Conservation (phyloP, 1,139 yeast species). For the Debaryomyces coudertii region DNA sequence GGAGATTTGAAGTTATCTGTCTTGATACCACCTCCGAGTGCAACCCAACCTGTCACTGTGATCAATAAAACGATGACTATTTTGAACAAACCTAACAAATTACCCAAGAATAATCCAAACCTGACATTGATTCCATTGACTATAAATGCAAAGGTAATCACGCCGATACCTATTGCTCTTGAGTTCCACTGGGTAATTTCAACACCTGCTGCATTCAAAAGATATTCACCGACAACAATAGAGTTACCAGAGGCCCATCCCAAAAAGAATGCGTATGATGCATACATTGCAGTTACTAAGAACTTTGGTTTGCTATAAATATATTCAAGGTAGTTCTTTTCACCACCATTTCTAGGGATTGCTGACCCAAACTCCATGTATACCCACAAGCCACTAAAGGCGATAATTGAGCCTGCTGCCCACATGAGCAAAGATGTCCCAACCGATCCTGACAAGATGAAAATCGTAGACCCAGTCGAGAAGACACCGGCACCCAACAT, state of each 20-base stretch:
- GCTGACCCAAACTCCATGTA: slow-evolving; percentile 87
- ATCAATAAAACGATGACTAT: slow-evolving; percentile 68
- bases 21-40: slow-evolving; percentile 70
- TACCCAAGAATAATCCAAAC: slow-evolving; percentile 69
- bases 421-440: slow-evolving; percentile 75
- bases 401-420: slow-evolving; percentile 76
- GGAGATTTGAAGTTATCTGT: slow-evolving; percentile 51
- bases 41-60: slow-evolving; percentile 80
- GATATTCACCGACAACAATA: slow-evolving; percentile 51
- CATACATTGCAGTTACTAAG: slow-evolving; percentile 74
- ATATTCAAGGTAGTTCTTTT: slow-evolving; percentile 78
- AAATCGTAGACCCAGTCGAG: slow-evolving; percentile 82
- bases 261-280: slow-evolving; percentile 70
- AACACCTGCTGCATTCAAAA: slow-evolving; percentile 69
- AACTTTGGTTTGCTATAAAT: slow-evolving; percentile 70
- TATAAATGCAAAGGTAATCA: slow-evolving; percentile 70
- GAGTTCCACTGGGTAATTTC: slow-evolving; percentile 76
- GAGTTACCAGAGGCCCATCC: slow-evolving; percentile 88
- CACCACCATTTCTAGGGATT: slow-evolving; percentile 87
- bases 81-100: slow-evolving; percentile 71
- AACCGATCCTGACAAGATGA: slow-evolving; percentile 68
- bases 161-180: slow-evolving; percentile 74
- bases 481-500: slow-evolving; percentile 91
- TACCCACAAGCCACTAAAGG: slow-evolving; percentile 72
- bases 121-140: slow-evolving; percentile 65